phyloP scores from a whole-genome alignment of 2,329 filamentous ascomycete species.

The Talaromyces sp. region DNA sequence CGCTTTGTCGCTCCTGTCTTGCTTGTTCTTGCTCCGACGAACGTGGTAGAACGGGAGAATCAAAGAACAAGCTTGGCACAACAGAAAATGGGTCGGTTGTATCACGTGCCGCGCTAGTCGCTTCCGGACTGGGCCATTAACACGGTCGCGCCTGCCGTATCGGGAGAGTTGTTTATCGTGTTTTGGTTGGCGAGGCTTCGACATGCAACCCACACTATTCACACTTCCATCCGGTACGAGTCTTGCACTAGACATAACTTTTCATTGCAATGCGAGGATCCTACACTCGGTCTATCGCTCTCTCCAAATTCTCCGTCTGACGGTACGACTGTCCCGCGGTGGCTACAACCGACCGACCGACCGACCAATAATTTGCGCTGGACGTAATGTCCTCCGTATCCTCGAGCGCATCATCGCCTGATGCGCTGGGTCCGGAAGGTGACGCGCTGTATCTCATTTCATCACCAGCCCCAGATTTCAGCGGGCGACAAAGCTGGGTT shows the following conservation, averaged over 20 bases:
- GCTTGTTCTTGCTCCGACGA: not conserved
- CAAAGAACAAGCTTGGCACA: not conserved
- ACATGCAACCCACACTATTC: not conserved
- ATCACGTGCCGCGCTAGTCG: constrained; percentile 12
- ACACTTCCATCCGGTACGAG: not conserved
- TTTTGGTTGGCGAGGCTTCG: not conserved
- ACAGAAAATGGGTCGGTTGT: no score
- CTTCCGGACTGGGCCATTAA: not conserved
- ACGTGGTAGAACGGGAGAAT: not conserved
- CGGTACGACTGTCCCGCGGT: constrained; percentile 12
- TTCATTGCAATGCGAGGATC: not conserved
- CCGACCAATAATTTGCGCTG: not conserved
- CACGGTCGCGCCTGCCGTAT: constrained; percentile 28
- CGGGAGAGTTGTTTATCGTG: constrained; percentile 37
- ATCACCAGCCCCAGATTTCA: constrained; percentile 39
- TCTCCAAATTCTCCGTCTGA: not conserved
- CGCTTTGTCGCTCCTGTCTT: not conserved
- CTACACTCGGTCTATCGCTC: not conserved
- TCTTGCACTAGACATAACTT: not conserved
- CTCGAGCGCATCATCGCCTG: constrained; percentile 40
- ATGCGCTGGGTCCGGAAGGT: constrained; percentile 42
- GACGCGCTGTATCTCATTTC: constrained; percentile 43
- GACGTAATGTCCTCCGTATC: constrained; percentile 25
- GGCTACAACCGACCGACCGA: not conserved
- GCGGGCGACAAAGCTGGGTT: constrained; percentile 38